Base-by-base conservation (phyloP, 257 asterid genomes). In the Solanum pimpinellifolium region DNA sequence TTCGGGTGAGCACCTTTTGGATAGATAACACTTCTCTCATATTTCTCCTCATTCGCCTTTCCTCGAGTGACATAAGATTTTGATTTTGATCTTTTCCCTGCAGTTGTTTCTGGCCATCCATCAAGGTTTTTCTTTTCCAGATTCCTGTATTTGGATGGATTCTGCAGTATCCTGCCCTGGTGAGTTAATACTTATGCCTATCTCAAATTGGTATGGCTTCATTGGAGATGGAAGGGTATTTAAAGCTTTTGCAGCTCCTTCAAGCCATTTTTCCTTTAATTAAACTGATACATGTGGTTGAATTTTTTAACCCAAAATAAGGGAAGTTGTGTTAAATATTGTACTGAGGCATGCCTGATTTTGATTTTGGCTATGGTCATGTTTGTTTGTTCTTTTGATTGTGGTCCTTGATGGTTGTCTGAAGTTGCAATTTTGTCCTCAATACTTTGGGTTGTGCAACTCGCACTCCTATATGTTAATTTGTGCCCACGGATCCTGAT, bases 31-130 rank as follows among this genome's bases (percentile, higher is more conserved):
- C 27, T 33, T 88, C 12, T 62, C 80, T 18, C 49, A 78, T 84
- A n/a, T 29, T 68, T n/a, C 27, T 75, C 49, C 41, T 42, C 16
- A 13, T 69, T 85, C 7, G 25, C 21, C 2, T 70, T 70, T 44
- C 69, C 87, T 68, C 4, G 25, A n/a, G 83, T 70, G 12, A 25
- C 72, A 70, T 13, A 21, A 70, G 21, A 46, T 56, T 20, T 44
- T 41, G 7, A 20, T 27, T 60, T 66, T 88, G 39, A 80, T 89
- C 78, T 27, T 81, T 49, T 90, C 72, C 52, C 39, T 75, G 52
- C 93, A 95, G 98, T 84, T 96, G 96, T 88, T 95, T 95, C 88
- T 95, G 98, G 98, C 98, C 98, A 88, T 92, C 98, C 83, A 87
- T 95, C 91, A 92, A 93, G 93, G 94, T 68, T 83, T 95, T 94